Percentiles rank a stretch among this genome's conserved stretches.
Evolutionary conservation across 2,329 filamentous ascomycete genomes (phyloP).

Genomic region (Aspergillus candidus): DNA sequence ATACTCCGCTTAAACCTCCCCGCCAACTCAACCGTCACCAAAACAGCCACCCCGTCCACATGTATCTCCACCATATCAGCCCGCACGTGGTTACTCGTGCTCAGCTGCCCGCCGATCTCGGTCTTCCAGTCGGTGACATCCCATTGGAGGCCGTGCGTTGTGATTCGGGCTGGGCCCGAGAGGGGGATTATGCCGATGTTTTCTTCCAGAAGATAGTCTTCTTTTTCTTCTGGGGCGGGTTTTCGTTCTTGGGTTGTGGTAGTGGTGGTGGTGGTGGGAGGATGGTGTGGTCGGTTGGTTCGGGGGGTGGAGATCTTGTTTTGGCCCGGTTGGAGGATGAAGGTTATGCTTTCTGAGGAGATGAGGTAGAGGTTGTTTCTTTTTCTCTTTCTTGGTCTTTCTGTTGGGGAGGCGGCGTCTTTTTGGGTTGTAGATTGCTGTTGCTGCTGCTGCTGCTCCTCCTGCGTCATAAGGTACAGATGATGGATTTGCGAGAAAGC

Average conservation of each 20-base stretch:
- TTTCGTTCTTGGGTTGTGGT: not conserved
- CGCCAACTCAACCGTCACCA: conserved; percentile 68
- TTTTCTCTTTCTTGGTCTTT: not conserved
- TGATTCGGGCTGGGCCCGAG: conserved; percentile 70
- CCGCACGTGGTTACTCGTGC: conserved; percentile 74
- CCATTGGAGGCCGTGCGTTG: conserved; percentile 79
- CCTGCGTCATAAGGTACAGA: conserved; percentile 52
- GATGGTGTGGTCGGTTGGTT: conserved; percentile 17
- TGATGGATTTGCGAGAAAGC: conserved; percentile 85
- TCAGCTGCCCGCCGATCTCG: conserved; percentile 64
- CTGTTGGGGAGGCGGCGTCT: not conserved
- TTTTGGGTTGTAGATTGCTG: conserved; percentile 2
- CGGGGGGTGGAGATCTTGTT: conserved; percentile 63
- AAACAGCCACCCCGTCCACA: conserved; percentile 56
- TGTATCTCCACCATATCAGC: conserved; percentile 48
- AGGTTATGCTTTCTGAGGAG: conserved; percentile 73
- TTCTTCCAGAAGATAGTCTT: conserved; percentile 55
- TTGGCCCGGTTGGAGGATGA: conserved; percentile 63
- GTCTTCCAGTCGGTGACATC: conserved; percentile 79
- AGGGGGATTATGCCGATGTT: conserved; percentile 84
- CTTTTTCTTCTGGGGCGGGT: conserved; percentile 13
- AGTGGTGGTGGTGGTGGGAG: too few species aligned
- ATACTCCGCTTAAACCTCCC: conserved; percentile 28
- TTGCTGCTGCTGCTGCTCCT: conserved; percentile 17
- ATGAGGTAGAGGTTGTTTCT: conserved; percentile 68